Conservation (phyloP, 208 protist species). For the Wallacemonas rigidus region DNA sequence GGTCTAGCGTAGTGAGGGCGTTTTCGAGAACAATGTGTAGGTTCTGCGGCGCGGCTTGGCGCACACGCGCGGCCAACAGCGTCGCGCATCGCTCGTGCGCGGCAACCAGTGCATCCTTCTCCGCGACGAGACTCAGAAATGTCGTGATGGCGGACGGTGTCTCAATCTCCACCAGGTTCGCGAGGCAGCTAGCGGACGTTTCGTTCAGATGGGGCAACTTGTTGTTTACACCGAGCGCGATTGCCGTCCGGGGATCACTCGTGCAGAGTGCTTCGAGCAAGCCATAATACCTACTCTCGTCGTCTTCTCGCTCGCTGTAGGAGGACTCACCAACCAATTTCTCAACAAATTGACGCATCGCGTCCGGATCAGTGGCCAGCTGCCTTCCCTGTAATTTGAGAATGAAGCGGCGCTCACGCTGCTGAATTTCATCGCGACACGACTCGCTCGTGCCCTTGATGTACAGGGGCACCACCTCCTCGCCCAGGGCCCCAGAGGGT, state of each 20-base stretch:
- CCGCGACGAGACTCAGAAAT: conserved; percentile 60
- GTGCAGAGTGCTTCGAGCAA: conserved; percentile 51
- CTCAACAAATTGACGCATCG: conserved; percentile 26
- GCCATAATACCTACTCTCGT: conserved; percentile 48
- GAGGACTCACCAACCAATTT: conserved; percentile 11
- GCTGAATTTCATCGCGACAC: conserved; percentile 29
- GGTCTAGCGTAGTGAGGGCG: conserved; percentile 32
- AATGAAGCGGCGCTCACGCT: conserved; percentile 51
- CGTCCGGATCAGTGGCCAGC: conserved; percentile 32
- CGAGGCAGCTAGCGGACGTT: conserved; percentile 37
- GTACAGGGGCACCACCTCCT: conserved; percentile 25
- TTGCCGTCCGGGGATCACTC: conserved; percentile 37
- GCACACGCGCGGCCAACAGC: conserved; percentile 53
- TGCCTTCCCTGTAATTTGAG: conserved; percentile 44
- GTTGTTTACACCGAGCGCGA: conserved; percentile 60
- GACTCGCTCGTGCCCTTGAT: conserved; percentile 34
- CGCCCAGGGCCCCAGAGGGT: background rate
- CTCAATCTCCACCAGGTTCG: conserved; percentile 50
- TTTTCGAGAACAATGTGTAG: background rate
- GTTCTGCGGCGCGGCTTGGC: conserved; percentile 19
- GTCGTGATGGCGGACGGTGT: conserved; percentile 37
- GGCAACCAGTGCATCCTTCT: conserved; percentile 45
- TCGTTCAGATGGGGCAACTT: conserved; percentile 47
- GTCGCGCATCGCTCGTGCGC: conserved; percentile 69
- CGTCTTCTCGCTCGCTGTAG: conserved; percentile 7